phyloP scores from a whole-genome alignment of 345 rosid species.

The Populus pruinosa region DNA sequence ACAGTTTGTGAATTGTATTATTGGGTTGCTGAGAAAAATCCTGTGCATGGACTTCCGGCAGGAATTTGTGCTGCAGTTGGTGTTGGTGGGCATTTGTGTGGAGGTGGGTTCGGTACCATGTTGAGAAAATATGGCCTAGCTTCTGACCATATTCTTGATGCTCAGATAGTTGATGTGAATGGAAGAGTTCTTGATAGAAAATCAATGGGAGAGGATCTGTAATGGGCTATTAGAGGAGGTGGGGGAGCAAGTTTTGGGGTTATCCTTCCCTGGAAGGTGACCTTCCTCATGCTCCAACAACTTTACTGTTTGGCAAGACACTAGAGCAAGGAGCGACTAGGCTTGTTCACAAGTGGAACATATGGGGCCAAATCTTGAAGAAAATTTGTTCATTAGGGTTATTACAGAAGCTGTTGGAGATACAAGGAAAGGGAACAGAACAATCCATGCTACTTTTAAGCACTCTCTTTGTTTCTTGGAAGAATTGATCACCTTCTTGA shows the following conservation, averaged over 20 bases:
- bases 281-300: constrained; percentile 13
- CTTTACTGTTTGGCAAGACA: constrained; percentile 4
- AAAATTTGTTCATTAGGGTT: constrained; percentile 20
- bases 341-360: constrained; percentile 19
- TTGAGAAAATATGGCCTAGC: constrained; percentile 21
- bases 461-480: constrained; percentile 19
- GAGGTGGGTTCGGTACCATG: constrained; percentile 24
- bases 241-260: constrained; percentile 29
- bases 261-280: constrained; percentile 15
- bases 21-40: constrained; percentile 11
- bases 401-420: constrained; percentile 8
- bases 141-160: constrained; percentile 20
- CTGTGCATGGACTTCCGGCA: constrained; percentile 21
- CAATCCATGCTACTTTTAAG: constrained; percentile 5
- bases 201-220: constrained; percentile 22
- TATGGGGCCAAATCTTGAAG: constrained; percentile 3
- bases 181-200: constrained; percentile 15
- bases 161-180: constrained; percentile 17
- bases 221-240: constrained; percentile 29
- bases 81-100: constrained; percentile 21
- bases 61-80: constrained; percentile 25
- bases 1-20: constrained; percentile 24
- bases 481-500: not conserved
- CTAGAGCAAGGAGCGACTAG: constrained; percentile 5
- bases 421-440: not conserved